phyloP scores from a whole-genome alignment of 257 asterid species.

The Mitragyna speciosa region DNA sequence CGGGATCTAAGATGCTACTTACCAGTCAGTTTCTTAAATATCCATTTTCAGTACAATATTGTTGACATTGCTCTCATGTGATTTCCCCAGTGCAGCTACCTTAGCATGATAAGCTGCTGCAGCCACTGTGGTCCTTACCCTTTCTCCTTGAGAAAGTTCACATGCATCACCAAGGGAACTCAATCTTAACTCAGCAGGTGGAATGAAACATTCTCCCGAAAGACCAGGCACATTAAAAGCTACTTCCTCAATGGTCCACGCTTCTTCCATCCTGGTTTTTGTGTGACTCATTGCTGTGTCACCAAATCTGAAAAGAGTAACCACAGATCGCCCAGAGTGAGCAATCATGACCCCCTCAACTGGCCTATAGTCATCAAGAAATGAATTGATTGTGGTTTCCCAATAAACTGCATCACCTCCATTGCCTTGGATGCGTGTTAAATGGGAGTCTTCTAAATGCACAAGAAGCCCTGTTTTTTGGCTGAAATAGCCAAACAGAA shows the following conservation, averaged over 20 bases:
- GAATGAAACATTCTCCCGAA: slow-evolving; percentile 67
- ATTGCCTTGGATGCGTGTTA: slow-evolving; percentile 62
- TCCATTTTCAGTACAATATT: slow-evolving; percentile 47
- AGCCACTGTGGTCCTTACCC: slow-evolving; percentile 38
- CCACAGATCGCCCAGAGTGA: slow-evolving; percentile 68
- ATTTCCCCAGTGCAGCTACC: slow-evolving; percentile 45
- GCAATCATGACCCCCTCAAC: slow-evolving; percentile 84
- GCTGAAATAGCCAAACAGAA: slow-evolving; percentile 72
- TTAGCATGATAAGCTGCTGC: slow-evolving; percentile 52
- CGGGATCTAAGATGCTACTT: slow-evolving; percentile 6
- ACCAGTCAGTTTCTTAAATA: slow-evolving; percentile 18
- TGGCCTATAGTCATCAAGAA: slow-evolving; percentile 60
- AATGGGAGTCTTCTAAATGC: slow-evolving; percentile 73
- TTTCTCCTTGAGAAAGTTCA: slow-evolving; percentile 52
- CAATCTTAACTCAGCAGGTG: slow-evolving; percentile 66
- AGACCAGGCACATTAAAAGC: slow-evolving; percentile 65
- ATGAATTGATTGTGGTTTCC: slow-evolving; percentile 73
- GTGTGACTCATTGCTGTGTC: slow-evolving; percentile 80
- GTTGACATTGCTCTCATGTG: slow-evolving; percentile 28
- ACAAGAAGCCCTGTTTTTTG: slow-evolving; percentile 83
- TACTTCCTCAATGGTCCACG: slow-evolving; percentile 69
- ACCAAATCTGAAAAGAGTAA: slow-evolving; percentile 69
- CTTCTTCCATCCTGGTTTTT: slow-evolving; percentile 78
- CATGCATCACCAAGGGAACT: slow-evolving; percentile 48
- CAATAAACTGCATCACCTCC: slow-evolving; percentile 72